Conservation (phyloP, 1,284 basidiomycete species). For the Fomitopsis schrenkii region DNA sequence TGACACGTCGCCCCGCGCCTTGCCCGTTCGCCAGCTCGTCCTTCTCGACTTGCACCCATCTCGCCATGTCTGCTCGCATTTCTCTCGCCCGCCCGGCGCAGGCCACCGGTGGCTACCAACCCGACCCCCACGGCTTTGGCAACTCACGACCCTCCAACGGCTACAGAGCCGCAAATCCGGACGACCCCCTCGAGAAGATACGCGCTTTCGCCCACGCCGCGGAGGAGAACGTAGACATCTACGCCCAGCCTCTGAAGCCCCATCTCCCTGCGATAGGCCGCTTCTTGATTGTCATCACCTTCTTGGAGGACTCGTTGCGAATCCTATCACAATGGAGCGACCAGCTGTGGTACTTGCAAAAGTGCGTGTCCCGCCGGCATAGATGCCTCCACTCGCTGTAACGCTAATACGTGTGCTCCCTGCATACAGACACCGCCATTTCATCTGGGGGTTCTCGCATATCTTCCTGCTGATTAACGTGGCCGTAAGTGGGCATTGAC, state of each 20-base stretch:
- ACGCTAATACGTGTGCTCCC: background rate
- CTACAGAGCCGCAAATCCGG: conserved; percentile 74
- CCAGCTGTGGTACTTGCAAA: conserved; percentile 95
- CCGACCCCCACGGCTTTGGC: conserved; percentile 71
- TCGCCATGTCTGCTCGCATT: conserved; percentile 77
- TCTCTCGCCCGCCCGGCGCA: conserved; percentile 70
- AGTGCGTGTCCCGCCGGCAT: conserved; percentile 46
- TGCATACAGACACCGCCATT: conserved; percentile 75
- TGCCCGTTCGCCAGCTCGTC: conserved; percentile 14
- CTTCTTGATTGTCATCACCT: conserved; percentile 97
- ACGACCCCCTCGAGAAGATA: conserved; percentile 83
- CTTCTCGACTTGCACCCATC: conserved; percentile 10
- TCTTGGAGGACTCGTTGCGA: conserved; percentile 93
- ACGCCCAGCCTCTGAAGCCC: conserved; percentile 92
- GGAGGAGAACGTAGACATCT: conserved; percentile 92
- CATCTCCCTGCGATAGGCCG: conserved; percentile 93
- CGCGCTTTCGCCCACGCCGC: conserved; percentile 74
- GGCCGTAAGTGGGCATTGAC: conserved; percentile 56
- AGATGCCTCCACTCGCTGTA: background rate
- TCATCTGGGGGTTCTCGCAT: conserved; percentile 94
- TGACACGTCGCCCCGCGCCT: conserved; percentile 22
- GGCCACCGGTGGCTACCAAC: conserved; percentile 44
- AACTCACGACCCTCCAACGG: conserved; percentile 65
- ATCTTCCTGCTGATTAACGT: conserved; percentile 92
- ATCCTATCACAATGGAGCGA: conserved; percentile 95